Conservation (phyloP, 495 filamentous ascomycete genomes). For the Podospora conica region DNA sequence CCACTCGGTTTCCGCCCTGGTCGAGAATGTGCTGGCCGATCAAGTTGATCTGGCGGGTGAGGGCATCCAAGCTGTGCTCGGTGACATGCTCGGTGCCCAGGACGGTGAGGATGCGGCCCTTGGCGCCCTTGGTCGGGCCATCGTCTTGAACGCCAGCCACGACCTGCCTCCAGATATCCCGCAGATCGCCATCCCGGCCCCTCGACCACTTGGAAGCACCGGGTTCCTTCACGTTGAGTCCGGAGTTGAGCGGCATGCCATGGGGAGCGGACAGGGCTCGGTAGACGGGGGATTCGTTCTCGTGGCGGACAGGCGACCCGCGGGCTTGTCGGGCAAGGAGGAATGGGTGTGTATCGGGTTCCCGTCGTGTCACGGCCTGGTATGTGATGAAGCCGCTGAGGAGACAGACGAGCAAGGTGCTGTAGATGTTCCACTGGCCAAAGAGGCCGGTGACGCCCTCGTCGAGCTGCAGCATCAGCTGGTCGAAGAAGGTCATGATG, state of each 20-base stretch:
- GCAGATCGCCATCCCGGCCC: constrained; percentile 81
- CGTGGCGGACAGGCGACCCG: constrained; percentile 68
- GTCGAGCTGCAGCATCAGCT: constrained; percentile 58
- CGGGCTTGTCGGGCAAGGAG: constrained; percentile 80
- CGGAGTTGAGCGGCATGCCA: constrained; percentile 72
- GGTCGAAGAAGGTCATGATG: constrained; percentile 32
- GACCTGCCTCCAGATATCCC: constrained; percentile 85
- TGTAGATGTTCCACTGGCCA: constrained; percentile 73
- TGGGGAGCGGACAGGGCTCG: constrained; percentile 76
- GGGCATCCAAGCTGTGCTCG: constrained; percentile 59
- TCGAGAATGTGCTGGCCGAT: constrained; percentile 68
- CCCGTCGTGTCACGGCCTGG: constrained; percentile 44
- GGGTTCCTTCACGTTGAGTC: constrained; percentile 78
- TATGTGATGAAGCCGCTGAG: constrained; percentile 51
- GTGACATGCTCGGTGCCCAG: constrained; percentile 65
- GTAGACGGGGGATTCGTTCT: constrained; percentile 77
- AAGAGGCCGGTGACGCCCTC: constrained; percentile 59
- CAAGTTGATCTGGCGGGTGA: constrained; percentile 81
- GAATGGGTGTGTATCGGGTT: constrained; percentile 88
- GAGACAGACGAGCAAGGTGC: constrained; percentile 56
- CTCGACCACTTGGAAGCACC: constrained; percentile 73
- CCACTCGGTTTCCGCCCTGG: constrained; percentile 69
- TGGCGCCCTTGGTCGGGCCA: constrained; percentile 51
- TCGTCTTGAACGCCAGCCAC: constrained; percentile 57
- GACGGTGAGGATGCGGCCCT: constrained; percentile 74